Evolutionary conservation across 2,329 filamentous ascomycete genomes (phyloP).

Genomic region (Hymenoscyphus salicellus): DNA sequence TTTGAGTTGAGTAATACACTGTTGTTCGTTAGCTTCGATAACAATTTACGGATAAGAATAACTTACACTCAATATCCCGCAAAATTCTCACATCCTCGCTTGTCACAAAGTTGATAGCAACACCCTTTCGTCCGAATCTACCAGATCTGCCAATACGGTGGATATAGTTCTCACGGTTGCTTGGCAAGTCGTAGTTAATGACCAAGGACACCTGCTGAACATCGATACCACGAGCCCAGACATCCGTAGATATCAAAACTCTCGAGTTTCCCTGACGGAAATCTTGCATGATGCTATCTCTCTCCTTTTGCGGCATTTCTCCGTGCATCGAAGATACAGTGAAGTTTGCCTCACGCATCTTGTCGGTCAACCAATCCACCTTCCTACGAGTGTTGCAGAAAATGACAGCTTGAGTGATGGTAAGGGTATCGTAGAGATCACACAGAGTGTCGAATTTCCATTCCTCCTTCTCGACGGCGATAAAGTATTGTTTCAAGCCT

Average conservation of each 20-base stretch:
- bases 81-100: constrained; percentile 97
- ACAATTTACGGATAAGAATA: neutral
- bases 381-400: constrained; percentile 99
- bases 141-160: constrained; percentile 99
- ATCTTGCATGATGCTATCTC: constrained; percentile 99
- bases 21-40: constrained; percentile 20
- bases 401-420: constrained; percentile 99
- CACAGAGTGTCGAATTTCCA: constrained; percentile 99
- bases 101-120: constrained; percentile 99
- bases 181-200: constrained; percentile 99
- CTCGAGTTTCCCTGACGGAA: constrained; percentile 98
- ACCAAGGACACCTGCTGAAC: constrained; percentile 99
- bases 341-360: constrained; percentile 97
- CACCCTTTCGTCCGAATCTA: constrained; percentile 99
- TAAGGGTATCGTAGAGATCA: constrained; percentile 98
- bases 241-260: constrained; percentile 96
- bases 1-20: constrained; percentile 75
- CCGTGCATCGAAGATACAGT: constrained; percentile 99
- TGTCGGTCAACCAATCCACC: constrained; percentile 99
- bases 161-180: constrained; percentile 99
- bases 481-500: constrained; percentile 98
- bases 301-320: constrained; percentile 97
- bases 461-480: constrained; percentile 99
- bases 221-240: constrained; percentile 98
- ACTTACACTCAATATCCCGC: constrained; percentile 86